Percentiles rank a stretch among this genome's conserved stretches.
Evolutionary conservation across 306 rosid species (phyloP).

Genomic region (Quercus rubra): DNA sequence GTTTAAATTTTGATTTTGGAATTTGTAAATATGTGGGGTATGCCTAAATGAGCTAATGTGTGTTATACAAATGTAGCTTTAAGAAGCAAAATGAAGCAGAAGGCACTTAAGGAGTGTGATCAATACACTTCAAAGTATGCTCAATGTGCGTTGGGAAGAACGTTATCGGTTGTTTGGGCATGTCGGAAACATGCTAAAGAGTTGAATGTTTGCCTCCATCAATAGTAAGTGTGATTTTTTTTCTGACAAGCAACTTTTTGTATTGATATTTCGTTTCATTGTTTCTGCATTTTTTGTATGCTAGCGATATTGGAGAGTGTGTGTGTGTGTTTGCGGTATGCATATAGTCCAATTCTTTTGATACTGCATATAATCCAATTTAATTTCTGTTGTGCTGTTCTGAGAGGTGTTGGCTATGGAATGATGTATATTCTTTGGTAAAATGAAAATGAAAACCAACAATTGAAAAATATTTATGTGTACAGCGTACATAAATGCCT

Average conservation of each 20-base stretch:
- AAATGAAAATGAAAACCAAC: neutral
- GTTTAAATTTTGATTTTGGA: neutral
- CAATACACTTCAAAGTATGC: constrained; percentile 71
- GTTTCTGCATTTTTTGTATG: neutral
- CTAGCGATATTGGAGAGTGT: neutral
- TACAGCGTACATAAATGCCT: neutral
- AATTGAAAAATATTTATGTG: neutral
- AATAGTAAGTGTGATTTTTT: constrained; percentile 46
- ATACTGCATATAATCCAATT: neutral
- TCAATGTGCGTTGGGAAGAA: constrained; percentile 75
- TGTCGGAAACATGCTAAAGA: constrained; percentile 79
- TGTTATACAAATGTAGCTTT: constrained; percentile 44
- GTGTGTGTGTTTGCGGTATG: neutral
- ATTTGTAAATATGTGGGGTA: neutral
- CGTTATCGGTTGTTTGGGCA: constrained; percentile 76
- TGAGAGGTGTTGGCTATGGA: neutral
- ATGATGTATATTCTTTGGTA: neutral
- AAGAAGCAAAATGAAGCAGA: constrained; percentile 94
- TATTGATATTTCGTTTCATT: neutral
- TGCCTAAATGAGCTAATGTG: neutral
- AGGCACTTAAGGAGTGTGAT: constrained; percentile 82
- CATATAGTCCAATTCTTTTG: neutral
- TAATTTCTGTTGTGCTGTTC: neutral
- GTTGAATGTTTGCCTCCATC: constrained; percentile 83
- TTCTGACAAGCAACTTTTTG: neutral